phyloP scores from a whole-genome alignment of 2,329 filamentous ascomycete species.

The Cyanodermella asteris region DNA sequence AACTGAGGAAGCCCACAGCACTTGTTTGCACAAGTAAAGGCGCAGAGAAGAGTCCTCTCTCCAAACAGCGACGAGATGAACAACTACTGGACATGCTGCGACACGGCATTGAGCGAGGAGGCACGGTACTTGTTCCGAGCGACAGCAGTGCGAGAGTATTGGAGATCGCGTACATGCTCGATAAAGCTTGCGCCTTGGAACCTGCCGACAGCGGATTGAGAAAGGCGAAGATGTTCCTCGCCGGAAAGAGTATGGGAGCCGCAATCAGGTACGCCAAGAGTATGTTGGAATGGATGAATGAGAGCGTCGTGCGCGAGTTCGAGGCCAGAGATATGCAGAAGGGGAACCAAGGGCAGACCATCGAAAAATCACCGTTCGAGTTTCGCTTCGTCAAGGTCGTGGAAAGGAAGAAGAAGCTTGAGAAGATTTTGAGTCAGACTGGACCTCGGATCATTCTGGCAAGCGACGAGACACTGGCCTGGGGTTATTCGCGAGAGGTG shows the following conservation, averaged over 20 bases:
- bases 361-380: slow-evolving; percentile 47
- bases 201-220: slow-evolving; percentile 21
- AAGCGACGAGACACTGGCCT: slow-evolving; percentile 74
- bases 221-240: slow-evolving; percentile 47
- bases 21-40: slow-evolving; percentile 79
- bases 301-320: slow-evolving; percentile 79
- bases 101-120: slow-evolving; percentile 59
- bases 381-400: slow-evolving; percentile 69
- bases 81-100: slow-evolving; percentile 60
- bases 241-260: slow-evolving; percentile 65
- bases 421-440: slow-evolving; percentile 37
- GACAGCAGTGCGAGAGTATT: slow-evolving; percentile 90
- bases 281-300: slow-evolving; percentile 99
- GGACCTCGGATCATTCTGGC: slow-evolving; percentile 60
- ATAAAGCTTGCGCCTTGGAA: slow-evolving; percentile 65
- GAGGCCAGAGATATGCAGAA: slow-evolving; percentile 31
- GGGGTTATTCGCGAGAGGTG: slow-evolving; percentile 78
- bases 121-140: slow-evolving; percentile 79
- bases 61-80: slow-evolving; percentile 64
- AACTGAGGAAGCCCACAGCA: slow-evolving; percentile 78
- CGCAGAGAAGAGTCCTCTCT: slow-evolving; percentile 45
- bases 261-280: slow-evolving; percentile 81
- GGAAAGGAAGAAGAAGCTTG: slow-evolving; percentile 60
- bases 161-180: slow-evolving; percentile 76
- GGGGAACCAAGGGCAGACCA: slow-evolving; percentile 14